phyloP scores from a whole-genome alignment of 148 eudicot species.

The Spergularia bocconei region DNA sequence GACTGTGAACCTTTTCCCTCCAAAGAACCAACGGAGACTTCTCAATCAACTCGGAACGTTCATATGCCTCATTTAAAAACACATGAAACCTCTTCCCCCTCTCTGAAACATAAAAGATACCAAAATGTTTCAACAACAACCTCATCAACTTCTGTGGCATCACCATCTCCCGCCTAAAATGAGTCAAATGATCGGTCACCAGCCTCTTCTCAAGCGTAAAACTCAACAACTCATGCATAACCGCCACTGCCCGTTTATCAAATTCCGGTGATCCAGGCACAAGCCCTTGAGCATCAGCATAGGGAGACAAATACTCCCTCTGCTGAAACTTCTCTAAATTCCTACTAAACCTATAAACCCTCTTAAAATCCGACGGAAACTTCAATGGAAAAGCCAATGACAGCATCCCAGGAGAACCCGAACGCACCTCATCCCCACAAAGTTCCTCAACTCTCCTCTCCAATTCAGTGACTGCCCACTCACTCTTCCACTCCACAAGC shows the following conservation, averaged over 20 bases:
- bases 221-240: conserved; percentile 92
- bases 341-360: conserved; percentile 58
- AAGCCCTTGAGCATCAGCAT: conserved; percentile 71
- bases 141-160: conserved; percentile 99
- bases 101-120: conserved; percentile 95
- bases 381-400: conserved; percentile 77
- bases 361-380: conserved; percentile 60
- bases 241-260: conserved; percentile 85
- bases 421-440: conserved; percentile 29
- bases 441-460: conserved; percentile 48
- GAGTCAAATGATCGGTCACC: conserved; percentile 89
- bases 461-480: conserved; percentile 84
- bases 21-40: conserved; percentile 76
- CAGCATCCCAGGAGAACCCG: conserved; percentile 41
- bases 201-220: conserved; percentile 83
- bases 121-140: conserved; percentile 79
- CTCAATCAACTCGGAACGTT: conserved; percentile 76
- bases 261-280: conserved; percentile 71
- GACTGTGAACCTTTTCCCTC: conserved; percentile 74
- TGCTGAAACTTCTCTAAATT: conserved; percentile 71
- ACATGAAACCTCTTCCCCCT: conserved; percentile 92
- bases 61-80: conserved; percentile 82
- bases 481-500: conserved; percentile 71
- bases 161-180: conserved; percentile 75
- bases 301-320: conserved; percentile 75